Percentiles rank a stretch among this genome's conserved stretches.
Conservation (phyloP, 1,284 basidiomycete species). For the Termitomyces sp. region DNA sequence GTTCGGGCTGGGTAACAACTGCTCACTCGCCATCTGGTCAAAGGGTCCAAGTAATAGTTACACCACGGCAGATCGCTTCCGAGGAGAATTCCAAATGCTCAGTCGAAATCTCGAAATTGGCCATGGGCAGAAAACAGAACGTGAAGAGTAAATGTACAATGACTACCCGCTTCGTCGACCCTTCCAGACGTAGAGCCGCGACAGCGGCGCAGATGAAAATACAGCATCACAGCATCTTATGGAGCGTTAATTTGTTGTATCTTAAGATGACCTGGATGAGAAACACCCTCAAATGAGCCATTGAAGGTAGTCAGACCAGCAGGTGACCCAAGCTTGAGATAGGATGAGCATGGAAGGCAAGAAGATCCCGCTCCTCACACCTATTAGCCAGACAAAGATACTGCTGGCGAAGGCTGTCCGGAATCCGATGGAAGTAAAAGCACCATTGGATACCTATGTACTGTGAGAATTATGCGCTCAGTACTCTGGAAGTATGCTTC, state of each 20-base stretch:
- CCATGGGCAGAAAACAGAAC: background rate
- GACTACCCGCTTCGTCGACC: background rate
- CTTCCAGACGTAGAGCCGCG: background rate
- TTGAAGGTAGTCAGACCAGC: background rate
- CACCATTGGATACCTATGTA: background rate
- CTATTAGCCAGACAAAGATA: background rate
- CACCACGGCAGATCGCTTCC: background rate
- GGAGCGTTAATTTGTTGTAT: background rate
- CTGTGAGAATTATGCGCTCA: too few species aligned
- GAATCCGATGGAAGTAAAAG: background rate
- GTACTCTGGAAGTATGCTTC: background rate
- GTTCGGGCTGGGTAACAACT: background rate
- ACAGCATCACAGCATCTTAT: background rate
- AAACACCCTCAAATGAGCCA: background rate
- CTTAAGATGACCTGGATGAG: background rate
- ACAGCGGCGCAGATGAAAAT: background rate
- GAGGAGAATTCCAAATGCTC: background rate
- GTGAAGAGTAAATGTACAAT: background rate
- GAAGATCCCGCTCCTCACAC: background rate
- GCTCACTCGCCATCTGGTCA: background rate
- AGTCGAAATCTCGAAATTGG: background rate
- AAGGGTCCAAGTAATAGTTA: background rate
- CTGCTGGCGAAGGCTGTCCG: background rate
- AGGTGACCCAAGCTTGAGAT: too few species aligned
- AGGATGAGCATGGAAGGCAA: background rate